Evolutionary conservation across 495 filamentous ascomycete species (phyloP).

Genomic region (Tuber borchii): DNA sequence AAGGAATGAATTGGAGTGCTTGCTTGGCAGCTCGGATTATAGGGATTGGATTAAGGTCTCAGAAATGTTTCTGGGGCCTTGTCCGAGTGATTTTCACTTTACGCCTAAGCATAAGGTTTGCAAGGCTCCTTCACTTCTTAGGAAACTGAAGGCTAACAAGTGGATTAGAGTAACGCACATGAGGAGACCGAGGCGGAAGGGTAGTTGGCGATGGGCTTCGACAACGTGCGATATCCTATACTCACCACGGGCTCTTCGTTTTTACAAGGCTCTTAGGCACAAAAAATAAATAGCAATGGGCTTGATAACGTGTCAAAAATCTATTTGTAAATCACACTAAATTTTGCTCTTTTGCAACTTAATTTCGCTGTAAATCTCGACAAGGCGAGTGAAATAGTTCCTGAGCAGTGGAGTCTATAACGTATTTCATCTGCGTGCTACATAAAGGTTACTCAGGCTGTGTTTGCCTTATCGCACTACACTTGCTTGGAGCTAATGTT

Average conservation of each 20-base stretch:
- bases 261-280: not conserved
- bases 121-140: not conserved
- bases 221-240: not conserved
- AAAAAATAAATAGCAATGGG: not conserved
- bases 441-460: not conserved
- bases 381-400: not conserved
- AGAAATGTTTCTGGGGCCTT: constrained; percentile 95
- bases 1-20: constrained; percentile 81
- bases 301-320: not conserved
- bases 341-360: not conserved
- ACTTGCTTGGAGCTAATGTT: not conserved
- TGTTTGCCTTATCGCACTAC: not conserved
- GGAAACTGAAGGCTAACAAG: constrained; percentile 8
- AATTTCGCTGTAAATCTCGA: not conserved
- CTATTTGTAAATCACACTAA: not conserved
- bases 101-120: constrained; percentile 86
- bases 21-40: constrained; percentile 81
- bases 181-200: constrained; percentile 57
- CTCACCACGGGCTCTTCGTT: not conserved
- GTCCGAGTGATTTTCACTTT: constrained; percentile 84
- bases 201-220: constrained; percentile 8
- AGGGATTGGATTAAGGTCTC: constrained; percentile 98
- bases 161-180: constrained; percentile 29
- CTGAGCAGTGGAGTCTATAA: not conserved
- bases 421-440: not conserved